Base-by-base conservation (phyloP, 306 rosid species). In the Vachellia collinsii region DNA sequence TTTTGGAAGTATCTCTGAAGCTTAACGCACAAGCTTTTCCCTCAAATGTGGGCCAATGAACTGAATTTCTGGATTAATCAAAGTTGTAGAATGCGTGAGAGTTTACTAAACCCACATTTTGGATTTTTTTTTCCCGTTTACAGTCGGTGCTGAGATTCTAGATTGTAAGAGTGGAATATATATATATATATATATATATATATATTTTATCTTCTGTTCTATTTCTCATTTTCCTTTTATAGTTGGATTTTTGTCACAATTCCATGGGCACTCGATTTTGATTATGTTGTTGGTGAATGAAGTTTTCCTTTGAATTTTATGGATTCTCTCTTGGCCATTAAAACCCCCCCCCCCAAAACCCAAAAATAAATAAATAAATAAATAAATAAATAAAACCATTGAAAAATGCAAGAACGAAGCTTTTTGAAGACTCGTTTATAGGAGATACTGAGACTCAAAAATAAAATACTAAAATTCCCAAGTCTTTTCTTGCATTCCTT, bases 11-110 rank as follows among this genome's bases (percentile, higher is more conserved):
- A 68, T 41, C 42, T 13, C 74, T 65, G 69, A 54, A 75, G 79
- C 76, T 70, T 79, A n/a, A 42, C 62, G 77, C 72, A 66, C 77
- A 66, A 76, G 83, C 39, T 72, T 70, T 79, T 76, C 7, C 43
- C 17, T 72, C 4, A 48, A 58, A 70, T 66, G 62, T 62, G 42
- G 53, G 72, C 76, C 38, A 20, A 29, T 38, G 83, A 68, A 20
- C 17, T 41, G 36, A 75, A 69, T 68, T 75, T 56, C 41, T 74
- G 53, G 76, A 74, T 68, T 42, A 75, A 81, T 69, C 79, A 25
- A 66, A 16, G 67, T 61, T 74, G 83, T 78, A 81, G 75, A 76
- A 75, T 74, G 62, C 68, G 42, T 42, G 37, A 75, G 9, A 37
- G 46, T 14, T 72, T 38, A 50, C 17, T 0, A 29, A 19, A 10